Evolutionary conservation across 2,329 filamentous ascomycete species (phyloP).

Genomic region (Fusarium sp.): DNA sequence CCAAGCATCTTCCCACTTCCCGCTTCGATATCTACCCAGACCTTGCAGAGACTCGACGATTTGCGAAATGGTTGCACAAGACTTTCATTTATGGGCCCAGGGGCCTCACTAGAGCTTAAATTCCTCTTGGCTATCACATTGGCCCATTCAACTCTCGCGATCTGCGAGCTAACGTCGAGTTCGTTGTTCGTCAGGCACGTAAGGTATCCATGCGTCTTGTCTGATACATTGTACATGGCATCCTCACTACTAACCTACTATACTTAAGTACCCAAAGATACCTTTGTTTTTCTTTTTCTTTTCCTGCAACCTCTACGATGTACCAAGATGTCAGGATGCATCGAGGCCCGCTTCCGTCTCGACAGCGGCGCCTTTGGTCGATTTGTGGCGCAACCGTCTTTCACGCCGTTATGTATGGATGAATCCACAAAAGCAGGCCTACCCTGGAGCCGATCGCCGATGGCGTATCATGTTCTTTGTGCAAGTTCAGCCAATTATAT

Average conservation of each 20-base stretch:
- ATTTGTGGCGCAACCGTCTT: constrained; percentile 27
- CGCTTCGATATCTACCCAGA: constrained; percentile 25
- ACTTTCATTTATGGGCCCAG: constrained; percentile 6
- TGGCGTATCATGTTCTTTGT: constrained; percentile 23
- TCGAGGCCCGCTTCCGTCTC: constrained; percentile 14
- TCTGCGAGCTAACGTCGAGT: neutral
- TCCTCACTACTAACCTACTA: neutral
- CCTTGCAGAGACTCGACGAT: constrained; percentile 8
- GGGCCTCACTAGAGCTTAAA: neutral
- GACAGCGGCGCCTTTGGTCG: constrained; percentile 30
- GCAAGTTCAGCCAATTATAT: constrained; percentile 7
- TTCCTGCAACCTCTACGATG: neutral
- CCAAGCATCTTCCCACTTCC: constrained; percentile 30
- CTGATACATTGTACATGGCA: neutral
- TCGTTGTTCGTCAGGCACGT: constrained; percentile 15
- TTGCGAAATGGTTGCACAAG: constrained; percentile 24
- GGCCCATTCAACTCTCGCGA: constrained; percentile 4
- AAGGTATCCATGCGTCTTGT: constrained; percentile 17
- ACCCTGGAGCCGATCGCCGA: constrained; percentile 29
- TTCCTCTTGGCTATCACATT: neutral
- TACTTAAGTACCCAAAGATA: too few species aligned
- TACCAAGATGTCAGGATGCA: neutral
- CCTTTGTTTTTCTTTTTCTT: neutral
- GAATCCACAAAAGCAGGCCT: constrained; percentile 15
- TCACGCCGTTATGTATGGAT: constrained; percentile 15